These are phyloP conservation scores for Withania somnifera DNA, from an alignment of 305 asterid genomes.

Conservation along the genomic window DNA sequence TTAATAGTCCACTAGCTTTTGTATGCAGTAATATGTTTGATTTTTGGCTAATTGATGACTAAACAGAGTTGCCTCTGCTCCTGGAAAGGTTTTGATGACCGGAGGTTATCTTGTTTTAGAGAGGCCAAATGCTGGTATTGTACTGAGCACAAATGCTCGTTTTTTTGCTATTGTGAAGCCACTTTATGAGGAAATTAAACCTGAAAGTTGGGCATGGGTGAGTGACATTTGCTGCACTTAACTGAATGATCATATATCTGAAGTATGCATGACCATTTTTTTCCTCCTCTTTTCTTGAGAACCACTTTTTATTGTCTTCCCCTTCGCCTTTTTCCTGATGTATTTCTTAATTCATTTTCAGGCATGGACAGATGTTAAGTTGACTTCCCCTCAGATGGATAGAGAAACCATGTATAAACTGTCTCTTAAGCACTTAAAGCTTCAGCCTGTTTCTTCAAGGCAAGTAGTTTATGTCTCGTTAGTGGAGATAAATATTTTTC, in stretches of 20 bases:
- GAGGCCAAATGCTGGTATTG: constrained; percentile 96
- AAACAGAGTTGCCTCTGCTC: constrained; percentile 84
- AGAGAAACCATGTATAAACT: constrained; percentile 79
- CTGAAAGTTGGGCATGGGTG: constrained; percentile 77
- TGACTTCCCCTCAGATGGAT: constrained; percentile 93
- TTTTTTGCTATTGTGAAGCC: constrained; percentile 89
- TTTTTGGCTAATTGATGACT: constrained; percentile 15
- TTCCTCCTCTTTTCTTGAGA: background rate
- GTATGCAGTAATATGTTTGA: background rate
- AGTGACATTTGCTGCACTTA: constrained; percentile 7
- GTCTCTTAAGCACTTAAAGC: constrained; percentile 52
- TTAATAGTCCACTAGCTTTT: background rate
- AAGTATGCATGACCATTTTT: background rate
- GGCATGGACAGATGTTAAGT: constrained; percentile 89
- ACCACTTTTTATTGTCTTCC: background rate
- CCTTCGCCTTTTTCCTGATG: background rate
- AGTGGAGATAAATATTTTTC: background rate
- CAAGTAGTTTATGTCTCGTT: constrained; percentile 7
- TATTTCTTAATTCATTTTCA: constrained; percentile 23
- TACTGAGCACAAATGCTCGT: constrained; percentile 90
- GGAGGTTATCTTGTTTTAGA: constrained; percentile 93
- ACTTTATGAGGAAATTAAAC: constrained; percentile 42
- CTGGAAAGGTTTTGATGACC: constrained; percentile 94
- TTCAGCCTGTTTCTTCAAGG: constrained; percentile 66
- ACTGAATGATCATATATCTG: background rate